Conservation (phyloP, 129 eudicot genomes). For the Calendula officinalis region DNA sequence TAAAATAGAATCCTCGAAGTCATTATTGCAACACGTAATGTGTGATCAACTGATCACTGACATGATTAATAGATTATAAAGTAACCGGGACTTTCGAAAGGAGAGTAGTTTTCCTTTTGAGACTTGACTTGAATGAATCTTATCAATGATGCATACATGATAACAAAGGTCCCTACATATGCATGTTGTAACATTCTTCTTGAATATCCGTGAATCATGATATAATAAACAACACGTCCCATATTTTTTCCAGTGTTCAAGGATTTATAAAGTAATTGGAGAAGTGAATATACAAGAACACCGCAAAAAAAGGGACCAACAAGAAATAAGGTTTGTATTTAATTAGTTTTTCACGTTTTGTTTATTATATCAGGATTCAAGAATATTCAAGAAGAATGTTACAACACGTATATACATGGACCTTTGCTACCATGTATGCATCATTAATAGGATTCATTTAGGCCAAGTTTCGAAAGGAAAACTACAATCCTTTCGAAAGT, state of each 20-base stretch:
- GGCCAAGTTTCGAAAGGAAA: not conserved
- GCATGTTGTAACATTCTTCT: slow-evolving; percentile 10
- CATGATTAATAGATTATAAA: slow-evolving; percentile 15
- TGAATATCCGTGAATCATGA: too few relatives aligned
- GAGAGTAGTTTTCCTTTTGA: slow-evolving; percentile 13
- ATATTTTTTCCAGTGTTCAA: too few relatives aligned
- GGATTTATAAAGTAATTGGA: too few relatives aligned
- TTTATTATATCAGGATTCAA: not conserved
- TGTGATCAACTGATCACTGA: slow-evolving; percentile 2
- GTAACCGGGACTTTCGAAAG: slow-evolving; percentile 2
- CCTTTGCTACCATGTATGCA: not conserved
- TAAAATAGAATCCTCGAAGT: not conserved
- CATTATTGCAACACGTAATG: not conserved
- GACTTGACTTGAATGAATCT: slow-evolving; percentile 23
- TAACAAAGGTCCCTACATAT: slow-evolving; percentile 2
- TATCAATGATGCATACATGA: slow-evolving; percentile 12
- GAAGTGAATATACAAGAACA: not conserved
- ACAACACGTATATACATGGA: not conserved
- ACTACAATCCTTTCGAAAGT: not conserved
- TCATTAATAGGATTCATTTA: not conserved
- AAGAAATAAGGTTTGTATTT: not conserved
- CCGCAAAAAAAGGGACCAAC: too few relatives aligned
- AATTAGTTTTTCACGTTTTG: not conserved
- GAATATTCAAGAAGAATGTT: not conserved
- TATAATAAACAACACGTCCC: too few relatives aligned